phyloP scores from a whole-genome alignment of 23 red algal species.

The Pyropia haitanensis region DNA sequence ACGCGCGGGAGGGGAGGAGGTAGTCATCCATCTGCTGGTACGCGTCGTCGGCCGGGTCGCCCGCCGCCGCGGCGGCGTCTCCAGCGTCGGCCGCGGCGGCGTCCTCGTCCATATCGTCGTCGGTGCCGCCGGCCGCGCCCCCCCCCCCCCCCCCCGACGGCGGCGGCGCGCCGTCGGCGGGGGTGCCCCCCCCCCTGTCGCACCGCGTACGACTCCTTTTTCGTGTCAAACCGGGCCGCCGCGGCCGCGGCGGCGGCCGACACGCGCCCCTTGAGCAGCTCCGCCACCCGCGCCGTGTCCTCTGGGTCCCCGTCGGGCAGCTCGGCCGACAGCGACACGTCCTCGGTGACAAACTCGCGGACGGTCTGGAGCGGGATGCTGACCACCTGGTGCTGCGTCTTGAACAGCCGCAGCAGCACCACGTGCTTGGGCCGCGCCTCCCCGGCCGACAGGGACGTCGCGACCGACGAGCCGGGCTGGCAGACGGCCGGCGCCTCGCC shows the following conservation, averaged over 20 bases:
- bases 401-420: conserved; percentile 55
- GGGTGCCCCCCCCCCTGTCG: too few relatives aligned
- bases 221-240: too few relatives aligned
- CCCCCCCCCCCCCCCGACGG: not conserved
- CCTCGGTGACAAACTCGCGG: conserved; percentile 73
- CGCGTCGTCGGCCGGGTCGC: not conserved
- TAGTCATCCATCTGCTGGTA: not conserved
- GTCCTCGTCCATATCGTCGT: not conserved
- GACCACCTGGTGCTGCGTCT: conserved; percentile 45
- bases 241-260: too few relatives aligned
- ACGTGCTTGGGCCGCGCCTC: conserved; percentile 82
- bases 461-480: conserved; percentile 92
- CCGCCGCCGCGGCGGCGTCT: not conserved
- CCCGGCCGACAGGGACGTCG: conserved; percentile 58
- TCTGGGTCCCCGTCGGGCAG: too few relatives aligned
- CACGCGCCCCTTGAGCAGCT: too few relatives aligned
- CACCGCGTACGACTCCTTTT: too few relatives aligned
- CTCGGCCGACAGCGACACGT: conserved; percentile 24
- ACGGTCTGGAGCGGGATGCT: conserved; percentile 63
- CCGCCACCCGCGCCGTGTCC: too few relatives aligned
- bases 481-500: conserved; percentile 58
- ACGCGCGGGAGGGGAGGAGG: not conserved
- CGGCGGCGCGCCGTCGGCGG: too few relatives aligned
- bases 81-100: not conserved
- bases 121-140: not conserved